phyloP scores from a whole-genome alignment of 139 green algal genomes.

The Pseudopediastrum boryanum region DNA sequence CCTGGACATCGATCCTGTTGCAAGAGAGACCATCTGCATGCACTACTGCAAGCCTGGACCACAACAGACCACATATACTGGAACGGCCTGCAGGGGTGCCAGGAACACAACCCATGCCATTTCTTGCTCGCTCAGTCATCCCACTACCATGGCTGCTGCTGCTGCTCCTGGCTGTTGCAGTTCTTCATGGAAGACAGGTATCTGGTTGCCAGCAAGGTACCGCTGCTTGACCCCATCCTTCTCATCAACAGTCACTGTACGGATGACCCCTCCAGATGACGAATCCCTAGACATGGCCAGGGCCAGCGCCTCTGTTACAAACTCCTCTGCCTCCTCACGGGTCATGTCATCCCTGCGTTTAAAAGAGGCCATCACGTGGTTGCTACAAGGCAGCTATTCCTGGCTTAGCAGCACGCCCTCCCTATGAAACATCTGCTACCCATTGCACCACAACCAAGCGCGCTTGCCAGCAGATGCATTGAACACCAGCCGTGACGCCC shows the following conservation, averaged over 20 bases:
- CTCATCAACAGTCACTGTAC: slow-evolving; percentile 78
- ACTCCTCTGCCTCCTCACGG: slow-evolving; percentile 73
- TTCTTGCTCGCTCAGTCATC: slow-evolving; percentile 1
- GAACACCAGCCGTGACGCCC: too few relatives aligned
- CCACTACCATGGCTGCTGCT: slow-evolving; percentile 29
- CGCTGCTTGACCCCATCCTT: slow-evolving; percentile 56
- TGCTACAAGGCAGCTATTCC: too few relatives aligned
- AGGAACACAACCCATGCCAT: too few relatives aligned
- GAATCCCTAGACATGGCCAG: slow-evolving; percentile 85
- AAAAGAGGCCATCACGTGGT: background rate
- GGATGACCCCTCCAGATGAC: slow-evolving; percentile 81
- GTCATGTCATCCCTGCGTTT: slow-evolving; percentile 76
- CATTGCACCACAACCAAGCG: too few relatives aligned
- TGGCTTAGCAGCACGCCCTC: too few relatives aligned
- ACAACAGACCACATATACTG: too few relatives aligned
- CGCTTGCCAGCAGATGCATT: too few relatives aligned
- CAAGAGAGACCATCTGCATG: too few relatives aligned
- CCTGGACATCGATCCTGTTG: too few relatives aligned
- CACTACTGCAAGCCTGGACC: too few relatives aligned
- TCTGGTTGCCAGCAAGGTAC: slow-evolving; percentile 46
- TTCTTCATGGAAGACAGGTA: slow-evolving; percentile 50
- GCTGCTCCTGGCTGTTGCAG: slow-evolving; percentile 19
- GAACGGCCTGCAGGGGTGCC: too few relatives aligned
- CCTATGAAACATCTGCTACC: too few relatives aligned
- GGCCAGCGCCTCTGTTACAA: slow-evolving; percentile 74